Evolutionary conservation across 2,329 filamentous ascomycete genomes (phyloP), one percentile per base, ranked within the genome.

Genomic region (Dendrostoma leiphaemia): DNA sequence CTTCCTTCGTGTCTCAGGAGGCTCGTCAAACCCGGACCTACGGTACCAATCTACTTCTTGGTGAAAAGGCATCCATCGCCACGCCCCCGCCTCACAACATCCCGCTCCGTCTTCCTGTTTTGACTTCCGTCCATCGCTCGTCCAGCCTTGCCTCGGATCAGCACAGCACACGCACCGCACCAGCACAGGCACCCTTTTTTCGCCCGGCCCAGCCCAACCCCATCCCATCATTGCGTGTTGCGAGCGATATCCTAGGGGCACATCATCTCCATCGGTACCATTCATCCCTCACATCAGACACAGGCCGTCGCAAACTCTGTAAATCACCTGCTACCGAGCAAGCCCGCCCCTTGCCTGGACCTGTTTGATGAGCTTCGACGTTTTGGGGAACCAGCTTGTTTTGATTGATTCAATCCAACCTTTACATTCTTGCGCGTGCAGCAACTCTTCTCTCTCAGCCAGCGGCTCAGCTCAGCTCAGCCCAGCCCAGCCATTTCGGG

Each of bases 221-320:
- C 59, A 57, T 60, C 57, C 61, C 56, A 57, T 63, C 61, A 51
- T 61, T 56, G 60, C 49, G 51, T 57, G 51, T 51, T 48, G 51
- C 38, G 28, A 38, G 47, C 51, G 41, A 34, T n/a, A 64, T 66
- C 65, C 65, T 60, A 64, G 68, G 66, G 67, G 65, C 64, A 69
- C 50, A 65, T 65, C 68, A 68, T 68, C 65, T 32, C 64, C 63
- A 63, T 62, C 64, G 64, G 64, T 62, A 65, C 64, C 62, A 62
- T 64, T 63, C 65, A 59, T 52, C 58, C 60, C 56, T 59, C 61
- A 62, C 65, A 65, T 66, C 65, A 66, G 65, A 70, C 67, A 65
- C 64, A 59, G 62, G 62, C 59, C 63, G 66, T 72, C 68, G 66
- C 67, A 70, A 62, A 59, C 61, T 53, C 61, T 62, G 64, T 59